Conservation (phyloP, 2,329 filamentous ascomycete genomes). For the Endoconidiophora polonica region DNA sequence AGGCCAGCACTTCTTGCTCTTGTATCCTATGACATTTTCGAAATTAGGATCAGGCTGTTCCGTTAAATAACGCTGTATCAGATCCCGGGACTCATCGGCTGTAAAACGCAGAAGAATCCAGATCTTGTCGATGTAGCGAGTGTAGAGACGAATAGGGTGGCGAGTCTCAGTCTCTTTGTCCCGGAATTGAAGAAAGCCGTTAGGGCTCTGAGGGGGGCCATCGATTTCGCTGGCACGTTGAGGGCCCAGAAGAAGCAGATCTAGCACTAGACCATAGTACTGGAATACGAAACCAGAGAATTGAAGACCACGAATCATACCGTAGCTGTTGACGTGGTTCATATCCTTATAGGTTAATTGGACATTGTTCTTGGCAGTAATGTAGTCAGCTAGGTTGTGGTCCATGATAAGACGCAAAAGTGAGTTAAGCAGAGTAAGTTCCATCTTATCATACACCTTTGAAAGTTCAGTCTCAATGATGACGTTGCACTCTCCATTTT, state of each 20-base stretch:
- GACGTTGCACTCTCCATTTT: conserved; percentile 91
- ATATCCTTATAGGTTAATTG: conserved; percentile 99
- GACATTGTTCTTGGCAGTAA: conserved; percentile 98
- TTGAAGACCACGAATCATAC: conserved; percentile 92
- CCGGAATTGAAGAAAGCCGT: conserved; percentile 94
- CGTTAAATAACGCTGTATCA: conserved; percentile 94
- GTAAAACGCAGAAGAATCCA: conserved; percentile 95
- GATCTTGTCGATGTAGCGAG: conserved; percentile 92
- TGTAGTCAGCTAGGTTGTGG: conserved; percentile 97
- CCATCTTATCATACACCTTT: conserved; percentile 99
- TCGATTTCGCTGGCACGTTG: conserved; percentile 97
- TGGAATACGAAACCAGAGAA: conserved; percentile 99
- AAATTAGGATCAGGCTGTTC: conserved; percentile 98
- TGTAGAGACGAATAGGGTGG: conserved; percentile 95
- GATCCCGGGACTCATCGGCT: conserved; percentile 82
- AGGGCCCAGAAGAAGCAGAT: conserved; percentile 77
- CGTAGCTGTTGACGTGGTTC: conserved; percentile 98
- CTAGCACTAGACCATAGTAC: conserved; percentile 90
- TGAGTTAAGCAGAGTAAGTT: conserved; percentile 86
- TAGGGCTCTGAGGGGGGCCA: conserved; percentile 79
- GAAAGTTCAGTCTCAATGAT: conserved; percentile 97
- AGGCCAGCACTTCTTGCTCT: conserved; percentile 99
- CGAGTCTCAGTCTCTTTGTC: conserved; percentile 82
- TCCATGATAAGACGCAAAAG: conserved; percentile 94
- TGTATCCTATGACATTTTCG: conserved; percentile 96